Base-by-base conservation (phyloP, 306 rosid genomes). In the Citrullus amarus region DNA sequence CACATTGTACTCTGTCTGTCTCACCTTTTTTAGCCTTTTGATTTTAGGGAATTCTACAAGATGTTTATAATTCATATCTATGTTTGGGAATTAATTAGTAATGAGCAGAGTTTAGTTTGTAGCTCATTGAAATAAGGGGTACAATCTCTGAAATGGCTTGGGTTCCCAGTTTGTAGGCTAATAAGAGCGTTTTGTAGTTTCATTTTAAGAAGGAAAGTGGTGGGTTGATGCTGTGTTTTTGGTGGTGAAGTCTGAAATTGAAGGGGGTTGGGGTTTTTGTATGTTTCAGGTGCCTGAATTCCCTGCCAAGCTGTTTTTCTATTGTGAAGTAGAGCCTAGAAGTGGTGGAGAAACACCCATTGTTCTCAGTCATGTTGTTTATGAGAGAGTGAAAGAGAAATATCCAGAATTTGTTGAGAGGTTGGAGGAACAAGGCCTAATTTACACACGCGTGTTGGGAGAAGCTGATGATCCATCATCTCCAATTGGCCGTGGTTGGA, bases 401-500 rank as follows among this genome's bases (percentile, higher is more conserved):
- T 80, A 95, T 82, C 90, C 93, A 7, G 93, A 88, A 0, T 95
- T 95, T 28, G 99, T 95, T 2, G 84, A 81, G 12, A 83, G 83
- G 51, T 76, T 95, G 43, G 97, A 95, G 83, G 84, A 84, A 43
- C 88, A 82, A 50, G 99, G 99, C 1, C 80, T 92, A 80, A 43
- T 92, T 71, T 95, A 95, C 84, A 85, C 80, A 8, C 85, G 96
- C 75, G 88, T 95, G 59, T 83, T 92, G 67, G 96, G 93, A 4
- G 90, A 95, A 85, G 92, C 67, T 0, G 97, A 95, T 15, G 87
- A 92, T 79, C 93, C 93, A 59, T 87, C 89, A 6, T 92, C 99
- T 34, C 92, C 96, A 0, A 95, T 95, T 78, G 97, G 97, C 50
- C 92, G 96, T 41, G 99, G 99, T 25, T 95, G 97, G 99, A 90